phyloP scores from a whole-genome alignment of 768 basidiomycete species.

The Suillus ampliporus region DNA sequence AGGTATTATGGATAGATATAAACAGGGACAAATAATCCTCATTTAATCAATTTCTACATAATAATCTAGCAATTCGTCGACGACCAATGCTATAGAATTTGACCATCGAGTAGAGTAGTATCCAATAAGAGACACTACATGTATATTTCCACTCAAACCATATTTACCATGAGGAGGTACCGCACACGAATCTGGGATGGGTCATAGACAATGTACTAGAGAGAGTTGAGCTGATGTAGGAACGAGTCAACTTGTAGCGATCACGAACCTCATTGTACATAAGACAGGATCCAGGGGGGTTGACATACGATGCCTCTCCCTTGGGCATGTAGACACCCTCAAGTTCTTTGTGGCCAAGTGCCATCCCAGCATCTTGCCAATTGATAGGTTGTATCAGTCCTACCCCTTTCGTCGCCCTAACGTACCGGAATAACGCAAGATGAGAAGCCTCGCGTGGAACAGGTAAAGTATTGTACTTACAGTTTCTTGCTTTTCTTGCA shows the following conservation, averaged over 20 bases:
- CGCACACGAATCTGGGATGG: constrained; percentile 59
- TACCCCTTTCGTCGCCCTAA: constrained; percentile 59
- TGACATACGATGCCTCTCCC: constrained; percentile 45
- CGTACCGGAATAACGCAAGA: background rate
- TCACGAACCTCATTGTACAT: constrained; percentile 62
- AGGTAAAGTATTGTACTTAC: constrained; percentile 32
- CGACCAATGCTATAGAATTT: no score
- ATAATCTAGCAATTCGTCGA: background rate
- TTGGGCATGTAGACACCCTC: constrained; percentile 66
- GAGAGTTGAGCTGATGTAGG: constrained; percentile 2
- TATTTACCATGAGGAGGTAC: constrained; percentile 63
- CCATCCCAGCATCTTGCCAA: constrained; percentile 65
- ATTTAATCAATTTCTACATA: no score
- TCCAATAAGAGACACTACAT: background rate
- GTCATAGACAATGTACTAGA: constrained; percentile 67
- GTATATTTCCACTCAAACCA: constrained; percentile 27
- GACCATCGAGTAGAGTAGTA: background rate
- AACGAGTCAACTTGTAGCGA: background rate
- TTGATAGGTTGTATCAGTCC: constrained; percentile 55
- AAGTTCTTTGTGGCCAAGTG: constrained; percentile 53
- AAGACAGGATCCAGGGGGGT: constrained; percentile 36
- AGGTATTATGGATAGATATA: constrained; percentile 7
- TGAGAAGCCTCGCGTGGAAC: background rate
- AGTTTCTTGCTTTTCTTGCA: constrained; percentile 49
- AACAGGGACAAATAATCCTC: constrained; percentile 9